Evolutionary conservation across 2,329 filamentous ascomycete species (phyloP).

Genomic region (Elsinoe necatrix): DNA sequence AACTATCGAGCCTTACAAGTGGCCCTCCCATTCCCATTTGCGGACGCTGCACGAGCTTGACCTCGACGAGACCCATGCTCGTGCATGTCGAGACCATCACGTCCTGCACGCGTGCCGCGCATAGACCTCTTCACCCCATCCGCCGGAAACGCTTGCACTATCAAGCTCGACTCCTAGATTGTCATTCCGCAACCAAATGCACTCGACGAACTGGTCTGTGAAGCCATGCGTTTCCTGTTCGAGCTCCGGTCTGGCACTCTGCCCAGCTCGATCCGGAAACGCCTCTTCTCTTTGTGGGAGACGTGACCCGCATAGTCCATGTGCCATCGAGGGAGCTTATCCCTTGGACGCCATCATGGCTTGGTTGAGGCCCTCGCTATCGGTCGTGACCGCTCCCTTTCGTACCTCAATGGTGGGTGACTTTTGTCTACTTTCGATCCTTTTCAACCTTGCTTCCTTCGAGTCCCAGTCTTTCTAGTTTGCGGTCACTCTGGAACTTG

Average conservation of each 20-base stretch:
- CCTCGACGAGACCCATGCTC: not conserved
- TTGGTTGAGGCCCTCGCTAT: constrained; percentile 11
- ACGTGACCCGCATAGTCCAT: constrained; percentile 3
- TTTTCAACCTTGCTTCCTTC: not conserved
- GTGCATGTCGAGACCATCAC: constrained; percentile 9
- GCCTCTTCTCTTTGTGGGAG: constrained; percentile 9
- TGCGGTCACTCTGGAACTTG: not conserved
- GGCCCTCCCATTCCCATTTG: not conserved
- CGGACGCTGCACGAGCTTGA: not conserved
- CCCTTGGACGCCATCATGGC: constrained; percentile 12
- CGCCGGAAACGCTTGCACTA: constrained; percentile 4
- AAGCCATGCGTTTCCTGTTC: constrained; percentile 10
- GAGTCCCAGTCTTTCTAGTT: not conserved
- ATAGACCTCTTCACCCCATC: constrained; percentile 9
- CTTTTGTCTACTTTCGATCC: not conserved
- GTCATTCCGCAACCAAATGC: not conserved
- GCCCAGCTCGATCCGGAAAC: constrained; percentile 6
- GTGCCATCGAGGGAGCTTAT: constrained; percentile 5
- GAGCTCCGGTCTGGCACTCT: not conserved
- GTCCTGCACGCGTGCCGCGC: constrained; percentile 10
- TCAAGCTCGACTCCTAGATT: not conserved
- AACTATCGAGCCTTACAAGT: not conserved
- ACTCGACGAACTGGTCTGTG: not conserved
- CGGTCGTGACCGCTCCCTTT: constrained; percentile 5
- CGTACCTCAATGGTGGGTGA: constrained; percentile 5